Percentiles rank a stretch among this genome's conserved stretches.
These are phyloP conservation scores for Colletotrichum sidae DNA, from an alignment of 2,329 filamentous ascomycete genomes.

Conservation along the genomic window DNA sequence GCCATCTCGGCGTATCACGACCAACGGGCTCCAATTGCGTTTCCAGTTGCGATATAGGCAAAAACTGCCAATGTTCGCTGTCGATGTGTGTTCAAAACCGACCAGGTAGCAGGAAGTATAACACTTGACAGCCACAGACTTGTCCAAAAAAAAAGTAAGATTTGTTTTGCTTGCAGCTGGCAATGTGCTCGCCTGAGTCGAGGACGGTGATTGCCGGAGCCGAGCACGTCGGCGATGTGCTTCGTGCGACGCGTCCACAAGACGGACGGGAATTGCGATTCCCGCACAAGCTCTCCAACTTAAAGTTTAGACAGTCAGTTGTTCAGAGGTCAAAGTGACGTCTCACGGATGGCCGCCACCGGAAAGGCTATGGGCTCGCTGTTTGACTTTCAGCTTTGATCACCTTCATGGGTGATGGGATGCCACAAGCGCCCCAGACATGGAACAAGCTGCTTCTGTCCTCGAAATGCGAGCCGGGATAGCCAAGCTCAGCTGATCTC, in stretches of 20 bases:
- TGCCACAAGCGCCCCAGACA: slow-evolving; percentile 1
- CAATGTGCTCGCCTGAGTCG: too few species aligned
- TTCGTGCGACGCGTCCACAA: background rate
- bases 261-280: background rate
- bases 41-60: background rate
- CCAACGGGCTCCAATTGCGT: background rate
- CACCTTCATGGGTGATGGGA: background rate
- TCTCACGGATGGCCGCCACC: slow-evolving; percentile 21
- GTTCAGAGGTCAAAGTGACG: slow-evolving; percentile 23
- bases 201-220: too few species aligned
- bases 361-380: background rate
- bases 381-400: slow-evolving; percentile 13
- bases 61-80: too few species aligned
- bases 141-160: too few species aligned
- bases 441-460: slow-evolving; percentile 7
- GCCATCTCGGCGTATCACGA: slow-evolving; percentile 9
- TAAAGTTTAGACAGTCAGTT: slow-evolving; percentile 7
- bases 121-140: too few species aligned
- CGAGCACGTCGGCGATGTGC: background rate
- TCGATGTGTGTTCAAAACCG: too few species aligned
- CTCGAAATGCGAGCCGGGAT: slow-evolving; percentile 1
- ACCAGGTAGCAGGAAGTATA: too few species aligned
- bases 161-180: too few species aligned
- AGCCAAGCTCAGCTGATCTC: slow-evolving; percentile 1
- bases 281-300: background rate